Conservation (phyloP, 2,329 filamentous ascomycete species). For the Xylaria polymorpha region DNA sequence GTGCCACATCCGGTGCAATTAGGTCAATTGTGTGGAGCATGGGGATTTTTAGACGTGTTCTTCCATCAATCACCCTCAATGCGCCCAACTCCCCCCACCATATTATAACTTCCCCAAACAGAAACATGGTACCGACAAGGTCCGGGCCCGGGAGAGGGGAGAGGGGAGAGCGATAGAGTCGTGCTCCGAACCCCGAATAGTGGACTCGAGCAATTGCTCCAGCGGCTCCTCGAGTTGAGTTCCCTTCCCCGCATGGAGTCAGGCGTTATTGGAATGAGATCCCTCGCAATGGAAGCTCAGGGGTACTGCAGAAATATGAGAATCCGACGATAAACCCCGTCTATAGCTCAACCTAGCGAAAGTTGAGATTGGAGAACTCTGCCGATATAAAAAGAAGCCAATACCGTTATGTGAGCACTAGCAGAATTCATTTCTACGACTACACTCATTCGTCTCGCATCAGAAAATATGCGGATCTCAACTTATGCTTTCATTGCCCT, state of each 20-base stretch:
- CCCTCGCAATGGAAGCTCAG: background rate
- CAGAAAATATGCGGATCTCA: conserved; percentile 17
- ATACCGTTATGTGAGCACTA: background rate
- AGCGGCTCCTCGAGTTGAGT: conserved; percentile 8
- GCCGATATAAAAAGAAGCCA: conserved; percentile 2
- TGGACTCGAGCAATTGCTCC: conserved; percentile 4
- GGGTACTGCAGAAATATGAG: background rate
- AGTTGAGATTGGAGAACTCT: background rate
- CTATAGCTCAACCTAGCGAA: background rate
- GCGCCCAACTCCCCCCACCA: background rate
- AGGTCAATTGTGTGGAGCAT: conserved; percentile 13
- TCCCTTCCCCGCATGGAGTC: background rate
- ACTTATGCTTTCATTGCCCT: conserved; percentile 14
- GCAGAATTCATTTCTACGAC: background rate
- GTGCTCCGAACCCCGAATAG: background rate
- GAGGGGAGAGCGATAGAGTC: background rate
- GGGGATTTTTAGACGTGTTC: background rate
- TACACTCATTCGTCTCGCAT: background rate
- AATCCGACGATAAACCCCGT: background rate
- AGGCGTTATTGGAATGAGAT: background rate
- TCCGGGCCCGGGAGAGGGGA: background rate
- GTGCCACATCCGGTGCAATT: conserved; percentile 1
- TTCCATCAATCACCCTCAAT: conserved; percentile 23
- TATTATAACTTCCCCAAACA: conserved; percentile 7
- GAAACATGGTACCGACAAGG: background rate